Evolutionary conservation across 2,329 filamentous ascomycete species (phyloP), one percentile per base, ranked within the genome.

Genomic region (Triangularia setosa): DNA sequence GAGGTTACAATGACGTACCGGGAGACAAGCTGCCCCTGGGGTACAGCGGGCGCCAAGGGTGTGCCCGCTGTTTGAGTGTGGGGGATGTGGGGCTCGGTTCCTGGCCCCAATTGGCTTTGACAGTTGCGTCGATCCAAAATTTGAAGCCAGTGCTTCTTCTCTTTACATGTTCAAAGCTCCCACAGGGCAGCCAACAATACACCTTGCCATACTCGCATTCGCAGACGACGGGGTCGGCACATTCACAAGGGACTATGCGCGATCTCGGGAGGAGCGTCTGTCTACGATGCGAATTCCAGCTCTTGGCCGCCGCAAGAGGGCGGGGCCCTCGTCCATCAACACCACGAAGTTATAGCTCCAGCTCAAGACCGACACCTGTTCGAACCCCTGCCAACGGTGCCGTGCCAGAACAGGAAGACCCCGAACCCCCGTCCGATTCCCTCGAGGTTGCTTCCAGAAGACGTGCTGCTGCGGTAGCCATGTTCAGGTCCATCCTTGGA

Each of bases 401-500:
- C 14, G 54, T 40, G 33, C 16, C 53, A 25, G 33, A 27, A 11
- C 12, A 66, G 24, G 53, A 48, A 27, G 30, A 55, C 4, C 44
- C 44, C 27, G 33, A 25, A 30, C n/a, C 24, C 16, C 53, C 24
- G 16, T 58, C 33, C 9, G 53, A 16, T 33, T 33, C 16, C 12
- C 21, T 27, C 58, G 56, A 30, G 54, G 3, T 16, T 52, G 58
- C 58, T 9, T 24, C 58, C 2, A 11, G 21, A 11, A 53, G 60
- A 23, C 61, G 61, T 3, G 58, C 65, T 2, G 57, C 64, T 3
- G 65, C 66, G 9, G 53, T 70, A 7, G 65, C 67, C 58, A 68
- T 71, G 64, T 71, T 71, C 63, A 66, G 69, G 28, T 67, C 59
- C 65, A 69, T 71, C 27, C 65, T 71, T 28, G 64, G 64, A 12